Conservation (phyloP, 805 yeast species). For the Suhomyces prunicola region DNA sequence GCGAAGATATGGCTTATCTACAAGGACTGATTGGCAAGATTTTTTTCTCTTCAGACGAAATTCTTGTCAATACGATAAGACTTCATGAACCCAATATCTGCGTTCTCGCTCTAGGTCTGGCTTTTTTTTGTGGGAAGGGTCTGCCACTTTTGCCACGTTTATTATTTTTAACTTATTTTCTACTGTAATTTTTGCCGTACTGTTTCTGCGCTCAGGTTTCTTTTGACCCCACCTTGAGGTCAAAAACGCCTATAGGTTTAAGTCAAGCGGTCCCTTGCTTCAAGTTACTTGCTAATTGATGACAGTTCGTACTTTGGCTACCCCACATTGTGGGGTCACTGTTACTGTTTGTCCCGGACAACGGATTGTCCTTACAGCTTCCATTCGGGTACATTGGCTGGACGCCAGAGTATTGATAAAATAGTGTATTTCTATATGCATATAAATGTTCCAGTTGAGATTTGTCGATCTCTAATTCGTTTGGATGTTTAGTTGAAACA, state of each 20-base stretch:
- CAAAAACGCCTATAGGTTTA: not conserved
- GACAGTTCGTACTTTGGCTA: not conserved
- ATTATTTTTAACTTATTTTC: not conserved
- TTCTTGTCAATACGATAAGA: not conserved
- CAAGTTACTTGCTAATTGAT: not conserved
- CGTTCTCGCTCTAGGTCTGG: not conserved
- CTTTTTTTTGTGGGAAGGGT: not conserved
- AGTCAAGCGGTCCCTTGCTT: not conserved
- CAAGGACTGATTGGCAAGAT: not conserved
- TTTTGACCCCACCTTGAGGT: not conserved
- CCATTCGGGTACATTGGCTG: not conserved
- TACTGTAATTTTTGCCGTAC: not conserved
- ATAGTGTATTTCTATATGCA: not conserved
- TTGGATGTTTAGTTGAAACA: constrained; percentile 16
- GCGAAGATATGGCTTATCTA: not conserved
- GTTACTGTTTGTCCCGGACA: not conserved
- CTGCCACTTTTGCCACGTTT: not conserved
- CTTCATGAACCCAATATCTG: not conserved
- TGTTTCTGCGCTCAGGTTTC: not conserved
- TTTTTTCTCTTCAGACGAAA: not conserved
- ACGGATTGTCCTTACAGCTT: not conserved
- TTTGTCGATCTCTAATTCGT: not conserved
- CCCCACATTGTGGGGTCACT: not conserved
- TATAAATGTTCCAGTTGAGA: not conserved
- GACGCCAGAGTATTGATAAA: not conserved